Conservation (phyloP, 2,329 filamentous ascomycete species). For the Trichophyton verrucosum region DNA sequence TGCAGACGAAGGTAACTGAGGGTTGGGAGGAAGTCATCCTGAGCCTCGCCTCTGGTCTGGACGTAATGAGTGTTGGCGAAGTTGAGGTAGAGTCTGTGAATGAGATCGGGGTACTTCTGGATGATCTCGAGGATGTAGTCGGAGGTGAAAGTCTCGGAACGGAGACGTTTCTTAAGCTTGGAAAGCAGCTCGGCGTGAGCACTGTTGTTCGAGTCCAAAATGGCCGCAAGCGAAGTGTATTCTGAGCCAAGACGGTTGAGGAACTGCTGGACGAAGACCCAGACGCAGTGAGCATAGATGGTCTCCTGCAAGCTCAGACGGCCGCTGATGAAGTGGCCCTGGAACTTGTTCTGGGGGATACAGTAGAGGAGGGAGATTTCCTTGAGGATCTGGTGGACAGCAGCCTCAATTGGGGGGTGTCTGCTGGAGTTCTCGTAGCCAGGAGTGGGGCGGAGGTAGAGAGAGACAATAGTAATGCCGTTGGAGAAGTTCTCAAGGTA, state of each 20-base stretch:
- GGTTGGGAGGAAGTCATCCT: conserved; percentile 58
- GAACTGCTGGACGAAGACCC: conserved; percentile 97
- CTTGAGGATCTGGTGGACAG: conserved; percentile 98
- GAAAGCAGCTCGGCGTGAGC: conserved; percentile 75
- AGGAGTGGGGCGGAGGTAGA: conserved; percentile 71
- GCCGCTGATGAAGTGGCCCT: conserved; percentile 73
- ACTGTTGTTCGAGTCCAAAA: conserved; percentile 70
- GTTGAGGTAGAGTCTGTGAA: conserved; percentile 76
- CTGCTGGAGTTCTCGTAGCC: conserved; percentile 42
- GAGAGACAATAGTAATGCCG: conserved; percentile 90
- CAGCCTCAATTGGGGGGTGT: conserved; percentile 75
- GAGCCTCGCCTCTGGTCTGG: conserved; percentile 43
- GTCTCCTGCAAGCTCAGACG: conserved; percentile 88
- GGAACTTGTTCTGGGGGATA: conserved; percentile 93
- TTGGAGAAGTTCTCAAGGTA: conserved; percentile 99
- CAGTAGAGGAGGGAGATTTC: conserved; percentile 96
- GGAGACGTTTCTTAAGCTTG: conserved; percentile 88
- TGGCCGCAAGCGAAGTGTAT: conserved; percentile 72
- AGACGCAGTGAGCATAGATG: conserved; percentile 92
- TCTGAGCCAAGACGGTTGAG: conserved; percentile 87
- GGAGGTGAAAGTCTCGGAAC: conserved; percentile 93
- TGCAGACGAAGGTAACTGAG: conserved; percentile 55
- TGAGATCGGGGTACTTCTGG: conserved; percentile 71
- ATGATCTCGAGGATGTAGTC: conserved; percentile 99
- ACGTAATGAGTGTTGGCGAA: conserved; percentile 82